Conservation (phyloP, 805 yeast genomes). For the Kregervanrija pseudodelftensis region DNA sequence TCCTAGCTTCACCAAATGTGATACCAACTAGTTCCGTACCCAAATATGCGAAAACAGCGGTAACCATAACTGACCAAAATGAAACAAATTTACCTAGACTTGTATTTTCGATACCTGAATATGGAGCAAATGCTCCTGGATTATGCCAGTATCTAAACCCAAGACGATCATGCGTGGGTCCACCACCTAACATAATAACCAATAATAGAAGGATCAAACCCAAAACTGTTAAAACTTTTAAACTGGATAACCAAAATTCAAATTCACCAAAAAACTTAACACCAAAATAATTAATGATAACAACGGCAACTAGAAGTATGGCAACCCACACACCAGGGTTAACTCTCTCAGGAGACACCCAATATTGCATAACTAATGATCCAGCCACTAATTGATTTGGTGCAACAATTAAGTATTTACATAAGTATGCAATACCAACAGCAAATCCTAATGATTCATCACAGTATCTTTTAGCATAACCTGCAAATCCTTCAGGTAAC, state of each 20-base stretch:
- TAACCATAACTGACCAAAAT: slow-evolving; percentile 45
- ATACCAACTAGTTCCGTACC: slow-evolving; percentile 47
- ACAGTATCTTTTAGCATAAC: slow-evolving; percentile 45
- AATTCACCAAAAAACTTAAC: slow-evolving; percentile 43
- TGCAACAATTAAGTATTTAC: slow-evolving; percentile 45
- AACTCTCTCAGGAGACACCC: slow-evolving; percentile 39
- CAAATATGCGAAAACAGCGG: slow-evolving; percentile 43
- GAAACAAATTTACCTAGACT: slow-evolving; percentile 27
- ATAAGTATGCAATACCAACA: slow-evolving; percentile 46
- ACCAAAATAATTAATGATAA: slow-evolving; percentile 37
- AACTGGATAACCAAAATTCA: slow-evolving; percentile 50
- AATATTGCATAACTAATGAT: slow-evolving; percentile 44
- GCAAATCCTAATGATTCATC: slow-evolving; percentile 52
- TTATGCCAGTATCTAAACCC: slow-evolving; percentile 38
- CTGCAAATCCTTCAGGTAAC: slow-evolving; percentile 48
- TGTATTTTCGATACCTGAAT: slow-evolving; percentile 36
- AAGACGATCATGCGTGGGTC: slow-evolving; percentile 61
- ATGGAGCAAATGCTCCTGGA: slow-evolving; percentile 36
- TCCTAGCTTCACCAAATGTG: slow-evolving; percentile 40
- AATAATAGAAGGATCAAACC: slow-evolving; percentile 62
- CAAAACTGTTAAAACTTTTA: slow-evolving; percentile 58
- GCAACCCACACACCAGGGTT: slow-evolving; percentile 51
- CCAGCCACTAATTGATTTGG: slow-evolving; percentile 56
- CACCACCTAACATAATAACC: slow-evolving; percentile 70
- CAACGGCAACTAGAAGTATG: slow-evolving; percentile 35